These are phyloP conservation scores for Naganishia onofrii DNA, from an alignment of 768 basidiomycete species.

Conservation along the genomic window DNA sequence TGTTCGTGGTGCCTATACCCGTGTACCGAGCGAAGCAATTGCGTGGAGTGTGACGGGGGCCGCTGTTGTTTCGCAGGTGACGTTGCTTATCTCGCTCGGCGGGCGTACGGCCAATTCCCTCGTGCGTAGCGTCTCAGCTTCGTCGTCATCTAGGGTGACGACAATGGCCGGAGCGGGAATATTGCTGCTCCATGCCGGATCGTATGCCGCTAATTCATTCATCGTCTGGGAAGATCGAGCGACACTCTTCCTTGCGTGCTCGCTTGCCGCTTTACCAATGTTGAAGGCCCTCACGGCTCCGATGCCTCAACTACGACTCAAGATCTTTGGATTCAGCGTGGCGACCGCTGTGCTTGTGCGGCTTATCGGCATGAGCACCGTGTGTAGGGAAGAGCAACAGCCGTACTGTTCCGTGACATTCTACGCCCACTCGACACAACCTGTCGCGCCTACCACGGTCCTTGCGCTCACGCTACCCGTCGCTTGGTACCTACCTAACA, in stretches of 20 bases:
- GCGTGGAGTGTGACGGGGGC: constrained; percentile 44
- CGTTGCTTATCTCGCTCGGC: constrained; percentile 33
- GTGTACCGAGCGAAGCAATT: constrained; percentile 32
- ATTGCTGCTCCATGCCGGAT: constrained; percentile 62
- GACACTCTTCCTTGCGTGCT: constrained; percentile 68
- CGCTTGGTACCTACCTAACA: constrained; percentile 61
- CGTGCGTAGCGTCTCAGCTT: constrained; percentile 10
- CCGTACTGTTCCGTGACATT: constrained; percentile 87
- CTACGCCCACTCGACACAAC: constrained; percentile 69
- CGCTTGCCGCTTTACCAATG: constrained; percentile 61
- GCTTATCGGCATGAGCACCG: constrained; percentile 74
- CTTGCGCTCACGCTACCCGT: constrained; percentile 62
- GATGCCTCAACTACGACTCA: constrained; percentile 64
- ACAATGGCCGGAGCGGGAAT: constrained; percentile 45
- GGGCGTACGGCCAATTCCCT: constrained; percentile 2
- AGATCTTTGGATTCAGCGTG: constrained; percentile 70
- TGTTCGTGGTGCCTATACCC: constrained; percentile 38
- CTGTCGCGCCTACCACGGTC: constrained; percentile 64
- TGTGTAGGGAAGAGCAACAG: constrained; percentile 92
- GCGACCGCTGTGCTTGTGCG: constrained; percentile 69
- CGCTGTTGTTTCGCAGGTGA: constrained; percentile 40
- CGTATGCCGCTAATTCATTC: constrained; percentile 91
- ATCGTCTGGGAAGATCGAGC: constrained; percentile 95
- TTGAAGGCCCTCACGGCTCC: constrained; percentile 68
- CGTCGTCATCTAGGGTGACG: constrained; percentile 28